phyloP scores from a whole-genome alignment of 352 stramenopile genomes.

The Phytophthora colocasiae region DNA sequence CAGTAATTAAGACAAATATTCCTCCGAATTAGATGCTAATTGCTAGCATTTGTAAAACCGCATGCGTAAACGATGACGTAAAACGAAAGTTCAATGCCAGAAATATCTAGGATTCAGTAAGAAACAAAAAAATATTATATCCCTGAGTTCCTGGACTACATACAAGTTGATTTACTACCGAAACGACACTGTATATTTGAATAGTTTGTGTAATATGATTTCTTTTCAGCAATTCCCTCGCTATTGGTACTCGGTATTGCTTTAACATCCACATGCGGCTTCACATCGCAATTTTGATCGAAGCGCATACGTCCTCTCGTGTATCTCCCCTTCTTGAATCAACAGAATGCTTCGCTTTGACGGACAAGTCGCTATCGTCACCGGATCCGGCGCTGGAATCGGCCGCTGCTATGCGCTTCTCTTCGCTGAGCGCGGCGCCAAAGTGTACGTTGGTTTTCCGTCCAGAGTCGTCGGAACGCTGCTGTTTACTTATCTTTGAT shows the following conservation, averaged over 20 bases:
- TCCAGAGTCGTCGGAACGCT: background rate
- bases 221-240: too few species aligned
- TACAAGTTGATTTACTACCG: background rate
- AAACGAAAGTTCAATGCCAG: constrained; percentile 32
- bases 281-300: constrained; percentile 32
- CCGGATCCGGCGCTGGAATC: constrained; percentile 74
- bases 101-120: constrained; percentile 3
- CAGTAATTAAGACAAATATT: too few species aligned
- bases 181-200: background rate
- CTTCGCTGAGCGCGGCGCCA: constrained; percentile 77
- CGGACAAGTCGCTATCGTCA: constrained; percentile 81
- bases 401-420: constrained; percentile 80
- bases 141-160: too few species aligned
- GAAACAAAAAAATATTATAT: background rate
- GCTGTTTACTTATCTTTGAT: constrained; percentile 6
- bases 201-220: background rate
- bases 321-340: constrained; percentile 1
- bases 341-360: constrained; percentile 74
- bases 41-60: background rate
- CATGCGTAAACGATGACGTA: constrained; percentile 38
- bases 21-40: too few species aligned
- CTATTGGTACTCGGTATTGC: background rate
- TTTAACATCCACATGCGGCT: background rate
- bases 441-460: constrained; percentile 64
- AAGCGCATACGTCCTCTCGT: constrained; percentile 11